Evolutionary conservation across 805 yeast genomes (phyloP), one percentile per base, ranked within the genome.

Genomic region (Monosporozyma solicola): DNA sequence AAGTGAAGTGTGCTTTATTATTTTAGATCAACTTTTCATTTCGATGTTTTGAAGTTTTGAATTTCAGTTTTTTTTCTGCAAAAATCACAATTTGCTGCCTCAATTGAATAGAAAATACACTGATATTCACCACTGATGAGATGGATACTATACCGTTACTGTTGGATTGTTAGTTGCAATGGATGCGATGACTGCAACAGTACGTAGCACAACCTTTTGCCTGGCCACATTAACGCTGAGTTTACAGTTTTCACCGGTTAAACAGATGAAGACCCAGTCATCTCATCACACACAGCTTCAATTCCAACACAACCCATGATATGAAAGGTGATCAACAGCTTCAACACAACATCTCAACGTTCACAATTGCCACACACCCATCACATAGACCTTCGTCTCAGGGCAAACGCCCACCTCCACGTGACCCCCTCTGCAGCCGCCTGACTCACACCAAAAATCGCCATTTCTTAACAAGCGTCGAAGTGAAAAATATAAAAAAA

Each of bases 391-490:
- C 29, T 5, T 27, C 5, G 7, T 27, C 2, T 27, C 29, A 27
- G 7, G 5, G 29, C 29, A 27, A 27, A 27, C 29, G 7, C 35
- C 4, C 35, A 8, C 15, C 15, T 31, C 15, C 35, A 32, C 35
- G 35, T 32, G 35, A 32, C 35, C 15, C 5, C 11, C 35, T 13
- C 33, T 8, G 7, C 11, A 13, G 4, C 11, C 11, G 15, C 5
- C 39, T 35, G 39, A 35, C 39, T 35, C 39, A 35, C 39, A 13
- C 4, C 15, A 35, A 35, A 13, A 35, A 32, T 9, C 44, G 50
- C 45, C 43, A 10, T 29, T 16, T 29, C 25, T 20, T 16, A 41
- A 48, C 55, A 56, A 47, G 35, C 48, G 37, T 39, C 11, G 7
- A 10, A 35, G 13, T 16, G 16, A 9, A 11, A 32, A 15, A 20